Evolutionary conservation across 164 flowering plant genomes (phyloP), one percentile per base, ranked within the genome.

Genomic region (Magnolia officinalis): DNA sequence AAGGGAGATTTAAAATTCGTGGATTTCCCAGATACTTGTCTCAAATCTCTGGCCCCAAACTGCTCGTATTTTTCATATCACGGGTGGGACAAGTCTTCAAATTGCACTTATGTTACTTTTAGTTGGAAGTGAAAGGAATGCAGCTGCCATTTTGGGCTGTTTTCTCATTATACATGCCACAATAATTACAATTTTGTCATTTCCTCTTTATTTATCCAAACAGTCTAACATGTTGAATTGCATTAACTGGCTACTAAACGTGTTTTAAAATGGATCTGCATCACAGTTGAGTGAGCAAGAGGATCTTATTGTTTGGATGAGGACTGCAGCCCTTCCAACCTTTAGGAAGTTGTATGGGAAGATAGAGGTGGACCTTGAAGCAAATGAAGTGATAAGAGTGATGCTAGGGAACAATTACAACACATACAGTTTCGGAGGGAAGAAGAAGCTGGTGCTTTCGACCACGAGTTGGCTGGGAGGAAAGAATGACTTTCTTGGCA

Each of bases 381-480:
- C 71, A 37, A 83, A 82, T 81, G 93, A 92, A 2, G 55, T 10
- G 2, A 83, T 94, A 70, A 4, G 78, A 1, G 96, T 94, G 67
- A 77, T 76, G 23, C 13, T 94, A 81, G 58, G 81, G 80, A 96
- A 96, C 85, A 80, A 82, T 67, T 96, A 96, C 79, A 94, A 96
- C 81, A 96, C 98, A 0, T 96, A 94, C 84, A 91, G 92, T 78
- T 94, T 94, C 75, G 81, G 79, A 64, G 99, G 99, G 51, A 91
- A 93, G 83, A 96, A 96, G 89, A 93, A 88, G 83, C 92, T 96
- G 65, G 99, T 94, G 73, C 93, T 96, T 61, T 96, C 99, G 9
- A 96, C 98, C 20, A 87, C 99, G 7, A 92, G 95, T 81, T 96
- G 98, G 98, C 86, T 96, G 73, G 99, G 99, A 69, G 99, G 99